These are phyloP conservation scores for Jatropha podagrica DNA, from an alignment of 441 rosid species.

Conservation along the genomic window DNA sequence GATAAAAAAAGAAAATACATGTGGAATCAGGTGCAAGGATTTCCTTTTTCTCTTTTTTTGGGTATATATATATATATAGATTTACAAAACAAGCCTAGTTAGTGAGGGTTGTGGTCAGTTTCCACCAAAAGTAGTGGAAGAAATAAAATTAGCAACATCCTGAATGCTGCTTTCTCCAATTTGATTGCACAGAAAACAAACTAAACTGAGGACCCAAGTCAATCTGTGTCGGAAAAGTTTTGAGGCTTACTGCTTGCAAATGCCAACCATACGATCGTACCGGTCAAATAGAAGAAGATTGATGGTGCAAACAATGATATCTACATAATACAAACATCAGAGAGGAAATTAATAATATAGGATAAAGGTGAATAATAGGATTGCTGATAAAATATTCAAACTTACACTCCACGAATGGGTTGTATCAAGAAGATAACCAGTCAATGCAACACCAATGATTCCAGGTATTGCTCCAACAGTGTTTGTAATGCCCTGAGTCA, in stretches of 20 bases:
- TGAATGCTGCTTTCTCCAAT: slow-evolving; percentile 4
- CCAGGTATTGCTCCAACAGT: slow-evolving; percentile 95
- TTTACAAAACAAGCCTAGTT: slow-evolving; percentile 9
- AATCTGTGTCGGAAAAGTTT: slow-evolving; percentile 52
- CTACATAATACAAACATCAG: slow-evolving; percentile 37
- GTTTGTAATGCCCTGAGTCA: slow-evolving; percentile 80
- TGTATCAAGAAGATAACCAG: slow-evolving; percentile 87
- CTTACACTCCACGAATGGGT: slow-evolving; percentile 98
- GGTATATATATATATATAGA: slow-evolving; percentile 1
- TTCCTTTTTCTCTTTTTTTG: not conserved
- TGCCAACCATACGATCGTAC: slow-evolving; percentile 80
- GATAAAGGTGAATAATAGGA: not conserved
- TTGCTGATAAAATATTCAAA: slow-evolving; percentile 2
- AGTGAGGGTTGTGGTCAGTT: slow-evolving; percentile 5
- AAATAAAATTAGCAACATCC: slow-evolving; percentile 10
- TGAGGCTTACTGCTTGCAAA: slow-evolving; percentile 91
- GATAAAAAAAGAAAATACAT: not conserved
- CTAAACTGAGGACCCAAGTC: slow-evolving; percentile 18
- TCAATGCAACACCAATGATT: slow-evolving; percentile 83
- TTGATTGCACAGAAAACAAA: slow-evolving; percentile 22
- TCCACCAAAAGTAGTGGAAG: slow-evolving; percentile 23
- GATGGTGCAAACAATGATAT: slow-evolving; percentile 80
- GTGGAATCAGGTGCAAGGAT: not conserved
- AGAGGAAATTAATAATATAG: not conserved
- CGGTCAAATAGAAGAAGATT: slow-evolving; percentile 89